phyloP scores from a whole-genome alignment of 768 basidiomycete species.

The Melanogaster broomeanus region DNA sequence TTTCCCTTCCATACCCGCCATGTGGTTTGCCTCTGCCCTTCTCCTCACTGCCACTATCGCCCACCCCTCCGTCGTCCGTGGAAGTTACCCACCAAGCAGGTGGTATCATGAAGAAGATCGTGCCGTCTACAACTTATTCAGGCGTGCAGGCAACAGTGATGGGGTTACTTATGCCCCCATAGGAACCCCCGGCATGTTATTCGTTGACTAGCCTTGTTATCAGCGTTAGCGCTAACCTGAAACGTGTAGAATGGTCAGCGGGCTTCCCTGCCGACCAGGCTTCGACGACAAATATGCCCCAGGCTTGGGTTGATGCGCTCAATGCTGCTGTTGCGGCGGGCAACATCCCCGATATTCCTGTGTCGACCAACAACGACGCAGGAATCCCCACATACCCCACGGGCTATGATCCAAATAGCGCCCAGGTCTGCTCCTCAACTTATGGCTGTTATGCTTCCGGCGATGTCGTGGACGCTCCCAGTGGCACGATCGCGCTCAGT shows the following conservation, averaged over 20 bases:
- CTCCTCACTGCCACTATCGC: slow-evolving; percentile 25
- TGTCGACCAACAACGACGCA: slow-evolving; percentile 38
- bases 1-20: slow-evolving; percentile 35
- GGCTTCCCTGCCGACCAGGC: slow-evolving; percentile 57
- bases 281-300: slow-evolving; percentile 54
- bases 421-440: slow-evolving; percentile 73
- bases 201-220: not conserved
- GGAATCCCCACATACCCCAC: slow-evolving; percentile 39
- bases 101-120: slow-evolving; percentile 71
- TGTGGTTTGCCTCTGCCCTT: slow-evolving; percentile 27
- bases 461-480: slow-evolving; percentile 78
- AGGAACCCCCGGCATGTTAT: slow-evolving; percentile 57
- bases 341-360: slow-evolving; percentile 70
- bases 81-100: slow-evolving; percentile 27
- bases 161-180: slow-evolving; percentile 53
- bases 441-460: slow-evolving; percentile 62
- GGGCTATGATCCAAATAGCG: slow-evolving; percentile 42
- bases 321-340: slow-evolving; percentile 63
- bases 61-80: slow-evolving; percentile 18
- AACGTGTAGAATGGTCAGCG: slow-evolving; percentile 55
- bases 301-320: slow-evolving; percentile 73
- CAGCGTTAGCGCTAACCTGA: not conserved
- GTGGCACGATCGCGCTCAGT: slow-evolving; percentile 60
- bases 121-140: slow-evolving; percentile 62
- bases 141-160: slow-evolving; percentile 46